These are phyloP conservation scores for Hyaloscypha hepaticicola DNA, from an alignment of 495 filamentous ascomycete species.

Conservation along the genomic window DNA sequence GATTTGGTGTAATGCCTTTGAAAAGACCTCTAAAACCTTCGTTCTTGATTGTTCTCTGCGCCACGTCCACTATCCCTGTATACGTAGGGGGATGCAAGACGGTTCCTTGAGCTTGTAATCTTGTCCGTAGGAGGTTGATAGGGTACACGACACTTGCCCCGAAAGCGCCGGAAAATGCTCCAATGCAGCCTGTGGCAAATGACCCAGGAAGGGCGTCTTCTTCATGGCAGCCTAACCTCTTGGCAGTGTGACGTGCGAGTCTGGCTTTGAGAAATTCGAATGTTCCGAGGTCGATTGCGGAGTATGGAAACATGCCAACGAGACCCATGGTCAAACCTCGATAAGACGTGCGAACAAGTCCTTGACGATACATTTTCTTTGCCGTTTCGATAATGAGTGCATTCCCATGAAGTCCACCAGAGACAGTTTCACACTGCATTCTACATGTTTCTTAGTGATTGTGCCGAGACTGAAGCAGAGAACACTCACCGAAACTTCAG, in stretches of 20 bases:
- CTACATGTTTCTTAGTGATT: slow-evolving; percentile 48
- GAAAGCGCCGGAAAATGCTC: slow-evolving; percentile 86
- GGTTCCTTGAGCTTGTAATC: slow-evolving; percentile 93
- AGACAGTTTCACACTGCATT: slow-evolving; percentile 91
- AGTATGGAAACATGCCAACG: slow-evolving; percentile 95
- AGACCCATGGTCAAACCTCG: slow-evolving; percentile 91
- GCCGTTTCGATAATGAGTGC: slow-evolving; percentile 78
- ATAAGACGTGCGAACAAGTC: slow-evolving; percentile 77
- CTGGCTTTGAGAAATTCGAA: slow-evolving; percentile 88
- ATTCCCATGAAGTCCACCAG: slow-evolving; percentile 81
- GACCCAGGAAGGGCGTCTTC: slow-evolving; percentile 77
- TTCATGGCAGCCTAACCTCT: slow-evolving; percentile 66
- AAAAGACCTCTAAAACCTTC: slow-evolving; percentile 89
- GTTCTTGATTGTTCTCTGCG: slow-evolving; percentile 71
- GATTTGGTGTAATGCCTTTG: slow-evolving; percentile 92
- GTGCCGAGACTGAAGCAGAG: slow-evolving; percentile 11
- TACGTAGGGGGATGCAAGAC: slow-evolving; percentile 89
- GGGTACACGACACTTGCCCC: slow-evolving; percentile 95
- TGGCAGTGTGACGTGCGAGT: slow-evolving; percentile 69
- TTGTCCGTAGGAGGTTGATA: slow-evolving; percentile 88
- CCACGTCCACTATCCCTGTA: slow-evolving; percentile 82
- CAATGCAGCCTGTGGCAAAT: slow-evolving; percentile 77
- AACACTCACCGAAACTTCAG: slow-evolving; percentile 69
- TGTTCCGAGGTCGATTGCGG: slow-evolving; percentile 91
- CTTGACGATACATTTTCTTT: slow-evolving; percentile 76